Conservation (phyloP, 1,139 yeast genomes). For the Yamadazyma membranifaciens region DNA sequence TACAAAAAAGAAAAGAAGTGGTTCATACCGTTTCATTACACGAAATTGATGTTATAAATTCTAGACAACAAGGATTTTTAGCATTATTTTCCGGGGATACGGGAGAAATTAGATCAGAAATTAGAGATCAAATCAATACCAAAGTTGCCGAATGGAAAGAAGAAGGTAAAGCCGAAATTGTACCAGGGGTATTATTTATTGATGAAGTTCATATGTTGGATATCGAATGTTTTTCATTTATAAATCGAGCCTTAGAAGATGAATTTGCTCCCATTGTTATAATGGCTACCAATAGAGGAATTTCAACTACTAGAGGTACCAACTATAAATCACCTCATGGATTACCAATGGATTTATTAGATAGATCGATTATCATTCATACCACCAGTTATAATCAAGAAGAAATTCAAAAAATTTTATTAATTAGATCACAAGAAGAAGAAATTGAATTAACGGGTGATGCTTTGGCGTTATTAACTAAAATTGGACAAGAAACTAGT, state of each 20-base stretch:
- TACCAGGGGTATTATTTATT: conserved; percentile 97
- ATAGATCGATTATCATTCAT: conserved; percentile 89
- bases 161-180: conserved; percentile 97
- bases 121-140: conserved; percentile 93
- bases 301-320: conserved; percentile 90
- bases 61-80: conserved; percentile 95
- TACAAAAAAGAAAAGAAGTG: conserved; percentile 91
- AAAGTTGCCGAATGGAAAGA: conserved; percentile 99
- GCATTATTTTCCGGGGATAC: conserved; percentile 97
- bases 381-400: conserved; percentile 74
- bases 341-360: conserved; percentile 88
- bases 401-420: conserved; percentile 81
- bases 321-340: conserved; percentile 96
- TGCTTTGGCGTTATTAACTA: conserved; percentile 85
- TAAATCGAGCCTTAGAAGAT: conserved; percentile 95
- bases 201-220: conserved; percentile 99
- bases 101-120: conserved; percentile 94
- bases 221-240: conserved; percentile 92
- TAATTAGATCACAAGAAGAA: conserved; percentile 94
- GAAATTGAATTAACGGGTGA: conserved; percentile 84
- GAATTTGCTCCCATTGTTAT: conserved; percentile 96
- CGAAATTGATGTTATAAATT: conserved; percentile 96
- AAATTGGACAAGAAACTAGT: conserved; percentile 90
- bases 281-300: conserved; percentile 98
- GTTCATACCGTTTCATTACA: conserved; percentile 96